These are phyloP conservation scores for Pelargonium nanum DNA, from an alignment of 345 rosid species.

Conservation along the genomic window DNA sequence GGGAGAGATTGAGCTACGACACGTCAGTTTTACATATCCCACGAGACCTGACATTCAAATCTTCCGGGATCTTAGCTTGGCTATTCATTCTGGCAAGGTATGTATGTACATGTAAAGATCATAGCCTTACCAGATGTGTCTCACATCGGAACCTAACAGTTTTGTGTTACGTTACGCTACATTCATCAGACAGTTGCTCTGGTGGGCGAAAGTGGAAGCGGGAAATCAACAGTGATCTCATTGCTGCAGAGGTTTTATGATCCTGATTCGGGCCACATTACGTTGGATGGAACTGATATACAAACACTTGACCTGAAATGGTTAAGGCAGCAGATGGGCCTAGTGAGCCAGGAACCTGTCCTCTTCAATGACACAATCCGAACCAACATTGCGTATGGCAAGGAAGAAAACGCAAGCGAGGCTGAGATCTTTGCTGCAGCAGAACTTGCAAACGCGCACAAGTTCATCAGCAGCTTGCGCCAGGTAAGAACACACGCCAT, in stretches of 20 bases:
- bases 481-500: conserved; percentile 12
- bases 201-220: conserved; percentile 42
- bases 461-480: conserved; percentile 27
- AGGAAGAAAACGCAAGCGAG: conserved; percentile 21
- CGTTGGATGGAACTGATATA: conserved; percentile 27
- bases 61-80: conserved; percentile 17
- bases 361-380: conserved; percentile 21
- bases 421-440: conserved; percentile 25
- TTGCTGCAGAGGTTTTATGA: conserved; percentile 31
- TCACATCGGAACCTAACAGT: no score
- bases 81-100: conserved; percentile 34
- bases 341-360: conserved; percentile 26
- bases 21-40: conserved; percentile 26
- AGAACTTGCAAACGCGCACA: conserved; percentile 27
- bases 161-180: background rate
- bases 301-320: conserved; percentile 20
- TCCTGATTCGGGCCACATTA: conserved; percentile 28
- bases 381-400: conserved; percentile 31
- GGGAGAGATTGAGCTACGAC: conserved; percentile 24
- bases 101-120: background rate
- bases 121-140: no score
- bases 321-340: conserved; percentile 35
- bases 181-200: conserved; percentile 26
- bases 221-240: conserved; percentile 27
- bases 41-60: conserved; percentile 28